Conservation (phyloP, 1,139 yeast genomes). For the Lodderomyces orthopsilosis region DNA sequence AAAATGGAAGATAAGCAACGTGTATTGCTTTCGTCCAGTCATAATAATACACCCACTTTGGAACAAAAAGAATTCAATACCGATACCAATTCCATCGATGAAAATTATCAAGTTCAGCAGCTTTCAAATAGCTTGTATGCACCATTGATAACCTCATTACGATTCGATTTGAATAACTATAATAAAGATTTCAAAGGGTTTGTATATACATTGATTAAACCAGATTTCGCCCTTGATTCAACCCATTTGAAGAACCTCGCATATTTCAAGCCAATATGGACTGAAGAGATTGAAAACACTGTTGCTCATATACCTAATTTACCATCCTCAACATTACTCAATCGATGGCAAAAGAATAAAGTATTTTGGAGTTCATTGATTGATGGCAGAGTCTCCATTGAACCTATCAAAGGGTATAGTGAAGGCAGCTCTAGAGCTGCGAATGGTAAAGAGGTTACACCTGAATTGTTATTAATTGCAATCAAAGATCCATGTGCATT, state of each 20-base stretch:
- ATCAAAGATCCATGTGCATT: slow-evolving; percentile 70
- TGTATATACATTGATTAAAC: slow-evolving; percentile 30
- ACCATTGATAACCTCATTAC: slow-evolving; percentile 54
- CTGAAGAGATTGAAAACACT: slow-evolving; percentile 77
- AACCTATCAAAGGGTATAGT: slow-evolving; percentile 83
- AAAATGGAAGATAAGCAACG: slow-evolving; percentile 33
- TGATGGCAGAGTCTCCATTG: slow-evolving; percentile 80
- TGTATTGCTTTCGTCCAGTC: slow-evolving; percentile 5
- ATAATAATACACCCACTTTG: slow-evolving; percentile 12
- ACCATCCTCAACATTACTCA: slow-evolving; percentile 34
- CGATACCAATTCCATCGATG: neutral
- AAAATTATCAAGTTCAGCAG: slow-evolving; percentile 18
- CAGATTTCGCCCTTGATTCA: slow-evolving; percentile 39
- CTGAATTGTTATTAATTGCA: slow-evolving; percentile 58
- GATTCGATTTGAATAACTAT: slow-evolving; percentile 54
- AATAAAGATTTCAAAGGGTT: slow-evolving; percentile 43
- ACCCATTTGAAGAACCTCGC: slow-evolving; percentile 50
- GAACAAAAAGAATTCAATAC: slow-evolving; percentile 6
- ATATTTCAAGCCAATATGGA: slow-evolving; percentile 62
- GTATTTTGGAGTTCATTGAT: slow-evolving; percentile 63
- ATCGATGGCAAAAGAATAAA: slow-evolving; percentile 47
- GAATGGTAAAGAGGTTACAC: neutral
- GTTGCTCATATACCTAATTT: slow-evolving; percentile 32
- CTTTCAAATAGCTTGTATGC: slow-evolving; percentile 38
- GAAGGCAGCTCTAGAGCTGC: slow-evolving; percentile 39